Base-by-base conservation (phyloP, 208 protist genomes). In the Acanthamoeba rhysodes region DNA sequence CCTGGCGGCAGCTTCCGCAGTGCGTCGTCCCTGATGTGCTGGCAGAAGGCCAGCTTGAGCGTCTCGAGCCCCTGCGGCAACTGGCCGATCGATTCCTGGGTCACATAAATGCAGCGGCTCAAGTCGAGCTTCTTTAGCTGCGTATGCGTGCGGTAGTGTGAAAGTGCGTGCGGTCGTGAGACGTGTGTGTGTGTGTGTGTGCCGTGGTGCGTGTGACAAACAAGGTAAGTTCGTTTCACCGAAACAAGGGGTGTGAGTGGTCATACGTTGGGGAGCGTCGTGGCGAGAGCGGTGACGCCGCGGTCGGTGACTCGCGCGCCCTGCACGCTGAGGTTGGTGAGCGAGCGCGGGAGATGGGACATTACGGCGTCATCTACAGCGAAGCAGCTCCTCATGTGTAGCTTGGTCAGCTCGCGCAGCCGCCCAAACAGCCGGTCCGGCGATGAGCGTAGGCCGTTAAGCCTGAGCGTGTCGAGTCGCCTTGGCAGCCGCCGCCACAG, bases 11-110 rank as follows among this genome's bases (percentile, higher is more conserved):
- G 82, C 20, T 34, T 34, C n/a, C 50, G 48, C 55, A 90, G 48
- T 29, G 82, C 82, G 32, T 32, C 82, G 82, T 90, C 82, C n/a
- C 50, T 59, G 57, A 90, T 34, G 82, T 90, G 82, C 29, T 90
- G 57, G 55, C 82, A 90, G 27, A 90, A 90, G 82, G 55, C 57
- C 55, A 90, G 18, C 18, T 64, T 48, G 55, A 90, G 82, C 32
- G 27, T 41, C 45, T 84, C 74, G 74, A 84, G 74, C 45, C 74
- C 74, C 74, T 53, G 74, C 74, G 74, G 74, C 24, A 84, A 27
- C 9, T 45, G 45, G 0, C 10, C 74, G 37, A 84, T 84, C 74
- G 74, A 84, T 20, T 27, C 74, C 37, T 45, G 45, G 1, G 74
- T 84, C 45, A 84, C 74, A 14, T n/a, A 32, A 37, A 84, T 41